Percentiles rank a stretch among this genome's conserved stretches.
phyloP scores from a whole-genome alignment of 306 rosid species.

The Neltuma alba region DNA sequence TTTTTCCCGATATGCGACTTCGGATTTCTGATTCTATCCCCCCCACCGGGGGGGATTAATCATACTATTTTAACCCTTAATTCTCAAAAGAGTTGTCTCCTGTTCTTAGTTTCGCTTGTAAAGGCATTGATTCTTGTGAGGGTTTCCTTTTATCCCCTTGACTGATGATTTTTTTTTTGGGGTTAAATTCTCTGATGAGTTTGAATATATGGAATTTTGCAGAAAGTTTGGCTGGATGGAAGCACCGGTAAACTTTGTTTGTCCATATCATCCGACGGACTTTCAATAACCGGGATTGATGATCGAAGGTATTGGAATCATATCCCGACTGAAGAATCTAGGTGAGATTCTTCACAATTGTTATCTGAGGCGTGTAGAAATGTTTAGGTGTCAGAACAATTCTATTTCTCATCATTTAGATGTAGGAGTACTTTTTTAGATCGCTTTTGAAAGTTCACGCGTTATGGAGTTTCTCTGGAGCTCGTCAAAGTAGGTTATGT shows the following conservation, averaged over 20 bases:
- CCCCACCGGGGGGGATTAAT: background rate
- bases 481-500: slow-evolving; percentile 30
- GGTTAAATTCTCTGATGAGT: slow-evolving; percentile 18
- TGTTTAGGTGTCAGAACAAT: slow-evolving; percentile 27
- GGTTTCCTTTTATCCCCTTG: background rate
- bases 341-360: slow-evolving; percentile 49
- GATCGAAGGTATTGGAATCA: slow-evolving; percentile 78
- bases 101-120: background rate
- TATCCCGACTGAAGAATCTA: slow-evolving; percentile 70
- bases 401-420: slow-evolving; percentile 33
- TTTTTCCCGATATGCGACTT: background rate
- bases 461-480: slow-evolving; percentile 32
- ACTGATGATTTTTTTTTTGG: slow-evolving; percentile 25
- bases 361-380: background rate
- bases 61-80: background rate
- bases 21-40: background rate
- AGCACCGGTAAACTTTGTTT: slow-evolving; percentile 72
- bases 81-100: no score
- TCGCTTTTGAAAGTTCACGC: slow-evolving; percentile 37
- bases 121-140: background rate
- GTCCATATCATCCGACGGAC: slow-evolving; percentile 72
- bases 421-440: slow-evolving; percentile 29
- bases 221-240: slow-evolving; percentile 93
- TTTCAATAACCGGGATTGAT: slow-evolving; percentile 85
- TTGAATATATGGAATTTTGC: slow-evolving; percentile 31